Evolutionary conservation across 441 rosid species (phyloP).

Genomic region (Adansonia grandidieri): DNA sequence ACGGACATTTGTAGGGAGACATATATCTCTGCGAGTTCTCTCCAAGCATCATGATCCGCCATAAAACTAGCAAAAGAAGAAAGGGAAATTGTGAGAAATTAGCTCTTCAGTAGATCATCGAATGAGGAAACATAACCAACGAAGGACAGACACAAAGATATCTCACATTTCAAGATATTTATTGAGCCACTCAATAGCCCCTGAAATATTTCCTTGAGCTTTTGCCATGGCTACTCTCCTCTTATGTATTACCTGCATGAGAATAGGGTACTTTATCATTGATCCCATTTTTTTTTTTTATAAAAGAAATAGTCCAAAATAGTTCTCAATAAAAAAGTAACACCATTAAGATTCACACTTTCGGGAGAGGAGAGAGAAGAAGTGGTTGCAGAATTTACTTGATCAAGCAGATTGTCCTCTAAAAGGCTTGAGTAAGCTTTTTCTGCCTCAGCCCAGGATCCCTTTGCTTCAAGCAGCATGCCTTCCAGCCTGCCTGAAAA

Average conservation of each 20-base stretch:
- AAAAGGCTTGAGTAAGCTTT: slow-evolving; percentile 83
- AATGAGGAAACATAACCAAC: slow-evolving; percentile 14
- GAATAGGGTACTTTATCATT: slow-evolving; percentile 10
- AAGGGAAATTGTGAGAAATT: slow-evolving; percentile 21
- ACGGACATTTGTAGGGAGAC: slow-evolving; percentile 90
- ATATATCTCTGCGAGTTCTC: slow-evolving; percentile 95
- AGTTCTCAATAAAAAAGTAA: slow-evolving; percentile 21
- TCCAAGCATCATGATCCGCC: slow-evolving; percentile 99
- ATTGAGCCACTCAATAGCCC: slow-evolving; percentile 82
- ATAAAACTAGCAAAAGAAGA: slow-evolving; percentile 62
- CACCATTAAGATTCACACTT: slow-evolving; percentile 3
- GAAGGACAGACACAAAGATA: slow-evolving; percentile 8
- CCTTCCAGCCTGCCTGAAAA: slow-evolving; percentile 83
- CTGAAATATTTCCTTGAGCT: slow-evolving; percentile 77
- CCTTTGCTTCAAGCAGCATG: slow-evolving; percentile 91
- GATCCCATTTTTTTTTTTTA: slow-evolving; percentile 3
- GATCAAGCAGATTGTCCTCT: slow-evolving; percentile 92
- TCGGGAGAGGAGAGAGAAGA: background rate
- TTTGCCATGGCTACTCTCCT: slow-evolving; percentile 91
- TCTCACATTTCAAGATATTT: slow-evolving; percentile 94
- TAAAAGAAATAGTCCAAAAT: slow-evolving; percentile 2
- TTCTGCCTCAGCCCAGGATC: slow-evolving; percentile 89
- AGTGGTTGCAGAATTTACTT: slow-evolving; percentile 45
- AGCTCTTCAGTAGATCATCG: background rate
- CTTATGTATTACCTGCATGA: slow-evolving; percentile 71